Evolutionary conservation across 2,329 filamentous ascomycete genomes (phyloP).

Genomic region (Fusarium ramigenum): DNA sequence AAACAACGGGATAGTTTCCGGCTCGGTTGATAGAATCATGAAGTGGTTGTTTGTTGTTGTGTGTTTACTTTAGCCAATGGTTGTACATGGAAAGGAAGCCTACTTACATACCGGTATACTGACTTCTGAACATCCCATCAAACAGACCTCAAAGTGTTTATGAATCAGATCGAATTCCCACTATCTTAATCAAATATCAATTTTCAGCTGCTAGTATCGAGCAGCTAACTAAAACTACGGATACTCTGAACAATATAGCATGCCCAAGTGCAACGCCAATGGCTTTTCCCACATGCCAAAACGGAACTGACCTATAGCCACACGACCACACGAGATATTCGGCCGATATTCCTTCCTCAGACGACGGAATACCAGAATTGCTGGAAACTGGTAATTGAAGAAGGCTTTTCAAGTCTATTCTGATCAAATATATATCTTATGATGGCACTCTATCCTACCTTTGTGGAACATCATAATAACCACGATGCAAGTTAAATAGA

Average conservation of each 20-base stretch:
- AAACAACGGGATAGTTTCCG: neutral
- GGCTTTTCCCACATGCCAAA: neutral
- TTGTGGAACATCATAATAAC: neutral
- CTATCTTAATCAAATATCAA: accelerated
- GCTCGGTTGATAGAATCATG: neutral
- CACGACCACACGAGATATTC: neutral
- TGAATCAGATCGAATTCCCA: neutral
- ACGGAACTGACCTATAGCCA: neutral
- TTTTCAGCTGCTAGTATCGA: neutral
- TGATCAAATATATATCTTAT: accelerated
- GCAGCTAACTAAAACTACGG: neutral
- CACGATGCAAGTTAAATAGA: neutral
- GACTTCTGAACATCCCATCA: neutral
- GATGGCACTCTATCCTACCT: neutral
- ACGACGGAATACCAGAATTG: neutral
- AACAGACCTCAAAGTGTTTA: neutral
- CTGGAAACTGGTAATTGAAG: neutral
- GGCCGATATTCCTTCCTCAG: neutral
- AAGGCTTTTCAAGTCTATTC: neutral
- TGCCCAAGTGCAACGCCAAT: neutral
- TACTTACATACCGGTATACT: too few species aligned
- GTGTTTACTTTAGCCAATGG: neutral
- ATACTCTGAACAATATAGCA: neutral
- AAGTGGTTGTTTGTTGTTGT: neutral
- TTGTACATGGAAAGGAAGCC: neutral